Evolutionary conservation across 2,329 filamentous ascomycete species (phyloP).

Genomic region (Fusarium kyushuense): DNA sequence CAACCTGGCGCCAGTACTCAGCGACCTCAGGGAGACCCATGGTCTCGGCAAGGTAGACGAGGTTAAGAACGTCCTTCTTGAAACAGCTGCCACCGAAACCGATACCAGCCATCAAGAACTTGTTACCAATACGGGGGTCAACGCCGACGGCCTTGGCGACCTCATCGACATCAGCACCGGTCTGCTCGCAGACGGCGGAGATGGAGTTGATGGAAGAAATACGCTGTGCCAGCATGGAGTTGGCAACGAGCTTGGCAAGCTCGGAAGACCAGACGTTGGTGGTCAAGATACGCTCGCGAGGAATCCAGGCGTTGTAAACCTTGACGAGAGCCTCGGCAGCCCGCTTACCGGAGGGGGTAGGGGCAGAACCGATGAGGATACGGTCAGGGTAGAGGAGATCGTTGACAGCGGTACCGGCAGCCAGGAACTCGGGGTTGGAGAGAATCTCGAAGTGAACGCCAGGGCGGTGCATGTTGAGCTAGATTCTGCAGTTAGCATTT

Average conservation of each 20-base stretch:
- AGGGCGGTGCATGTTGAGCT: conserved; percentile 71
- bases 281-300: conserved; percentile 73
- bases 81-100: conserved; percentile 87
- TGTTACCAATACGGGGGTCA: conserved; percentile 77
- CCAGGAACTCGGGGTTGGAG: conserved; percentile 85
- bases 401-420: conserved; percentile 79
- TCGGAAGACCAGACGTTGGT: conserved; percentile 84
- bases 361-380: conserved; percentile 78
- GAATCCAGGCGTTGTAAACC: conserved; percentile 79
- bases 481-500: conserved; percentile 4
- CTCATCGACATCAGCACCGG: conserved; percentile 80
- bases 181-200: conserved; percentile 82
- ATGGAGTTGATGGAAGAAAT: conserved; percentile 86
- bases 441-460: conserved; percentile 78
- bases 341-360: conserved; percentile 68
- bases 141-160: conserved; percentile 75
- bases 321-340: conserved; percentile 73
- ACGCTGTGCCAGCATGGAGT: conserved; percentile 83
- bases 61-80: conserved; percentile 81
- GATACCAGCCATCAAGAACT: conserved; percentile 79
- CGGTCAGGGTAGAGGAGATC: conserved; percentile 79
- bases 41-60: conserved; percentile 79
- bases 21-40: conserved; percentile 78
- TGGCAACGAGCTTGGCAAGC: conserved; percentile 81
- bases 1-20: conserved; percentile 79